Evolutionary conservation across 305 asterid genomes (phyloP).

Genomic region (Fraxinus dipetala): DNA sequence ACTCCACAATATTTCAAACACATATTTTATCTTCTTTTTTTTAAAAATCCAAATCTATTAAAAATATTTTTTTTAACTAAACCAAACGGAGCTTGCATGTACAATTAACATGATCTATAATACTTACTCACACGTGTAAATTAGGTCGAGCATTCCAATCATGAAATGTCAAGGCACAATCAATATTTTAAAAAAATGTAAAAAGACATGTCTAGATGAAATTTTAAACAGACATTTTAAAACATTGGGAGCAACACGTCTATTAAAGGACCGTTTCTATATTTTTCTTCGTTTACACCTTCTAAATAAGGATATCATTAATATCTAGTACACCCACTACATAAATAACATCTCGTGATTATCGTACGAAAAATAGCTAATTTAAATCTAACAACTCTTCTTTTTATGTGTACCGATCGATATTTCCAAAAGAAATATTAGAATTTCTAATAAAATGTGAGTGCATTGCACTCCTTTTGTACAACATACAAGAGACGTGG

Average conservation of each 20-base stretch:
- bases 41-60: background rate
- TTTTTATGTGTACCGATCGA: background rate
- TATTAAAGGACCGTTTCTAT: background rate
- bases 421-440: background rate
- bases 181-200: too few relatives aligned
- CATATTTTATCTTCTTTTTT: too few relatives aligned
- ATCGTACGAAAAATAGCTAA: background rate
- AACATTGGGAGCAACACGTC: background rate
- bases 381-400: background rate
- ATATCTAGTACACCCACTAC: background rate
- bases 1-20: background rate
- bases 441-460: background rate
- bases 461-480: background rate
- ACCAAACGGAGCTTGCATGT: background rate
- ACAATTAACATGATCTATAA: background rate
- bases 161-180: background rate
- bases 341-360: background rate
- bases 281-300: background rate
- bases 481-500: background rate
- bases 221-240: background rate
- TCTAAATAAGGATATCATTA: background rate
- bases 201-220: background rate
- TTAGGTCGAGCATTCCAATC: background rate
- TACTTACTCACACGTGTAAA: background rate
- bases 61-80: background rate